Percentiles rank a stretch among this genome's conserved stretches.
Conservation (phyloP, 176 grass and related monocot species). For the Avena insularis region DNA sequence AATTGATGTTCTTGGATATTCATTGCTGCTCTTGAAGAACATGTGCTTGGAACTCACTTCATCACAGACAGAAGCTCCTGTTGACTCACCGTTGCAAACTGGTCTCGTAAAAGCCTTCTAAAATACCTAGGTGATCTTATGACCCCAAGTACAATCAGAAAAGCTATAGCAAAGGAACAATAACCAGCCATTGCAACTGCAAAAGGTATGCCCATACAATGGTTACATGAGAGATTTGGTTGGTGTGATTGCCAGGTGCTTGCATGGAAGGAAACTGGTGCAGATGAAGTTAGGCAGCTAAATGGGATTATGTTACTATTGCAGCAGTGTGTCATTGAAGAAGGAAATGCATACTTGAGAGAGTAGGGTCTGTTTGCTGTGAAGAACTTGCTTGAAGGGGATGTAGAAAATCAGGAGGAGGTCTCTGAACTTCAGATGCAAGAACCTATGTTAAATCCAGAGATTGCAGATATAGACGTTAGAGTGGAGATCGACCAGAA, state of each 20-base stretch:
- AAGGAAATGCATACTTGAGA: constrained; percentile 86
- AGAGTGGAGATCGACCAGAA: constrained; percentile 82
- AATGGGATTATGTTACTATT: constrained; percentile 68
- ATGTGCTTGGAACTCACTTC: constrained; percentile 73
- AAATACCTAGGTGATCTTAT: constrained; percentile 69
- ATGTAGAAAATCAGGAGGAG: constrained; percentile 75
- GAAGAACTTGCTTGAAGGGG: constrained; percentile 81
- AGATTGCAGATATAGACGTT: constrained; percentile 71
- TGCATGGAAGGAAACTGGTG: constrained; percentile 68
- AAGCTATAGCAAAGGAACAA: constrained; percentile 57
- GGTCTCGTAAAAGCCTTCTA: constrained; percentile 69
- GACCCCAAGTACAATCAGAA: constrained; percentile 79
- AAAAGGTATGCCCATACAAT: constrained; percentile 80
- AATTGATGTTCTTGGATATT: constrained; percentile 83
- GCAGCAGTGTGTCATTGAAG: constrained; percentile 90
- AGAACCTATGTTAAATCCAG: constrained; percentile 74
- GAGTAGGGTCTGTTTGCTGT: constrained; percentile 84
- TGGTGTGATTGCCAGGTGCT: constrained; percentile 74
- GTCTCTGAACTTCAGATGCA: constrained; percentile 78
- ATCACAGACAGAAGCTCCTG: constrained; percentile 34
- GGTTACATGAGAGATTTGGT: constrained; percentile 90
- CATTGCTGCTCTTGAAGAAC: constrained; percentile 78
- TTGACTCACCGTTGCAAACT: constrained; percentile 61
- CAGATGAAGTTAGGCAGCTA: constrained; percentile 75
- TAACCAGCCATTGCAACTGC: constrained; percentile 33